These are phyloP conservation scores for Blastomyces gilchristii DNA, from an alignment of 2,329 filamentous ascomycete species.

Conservation along the genomic window DNA sequence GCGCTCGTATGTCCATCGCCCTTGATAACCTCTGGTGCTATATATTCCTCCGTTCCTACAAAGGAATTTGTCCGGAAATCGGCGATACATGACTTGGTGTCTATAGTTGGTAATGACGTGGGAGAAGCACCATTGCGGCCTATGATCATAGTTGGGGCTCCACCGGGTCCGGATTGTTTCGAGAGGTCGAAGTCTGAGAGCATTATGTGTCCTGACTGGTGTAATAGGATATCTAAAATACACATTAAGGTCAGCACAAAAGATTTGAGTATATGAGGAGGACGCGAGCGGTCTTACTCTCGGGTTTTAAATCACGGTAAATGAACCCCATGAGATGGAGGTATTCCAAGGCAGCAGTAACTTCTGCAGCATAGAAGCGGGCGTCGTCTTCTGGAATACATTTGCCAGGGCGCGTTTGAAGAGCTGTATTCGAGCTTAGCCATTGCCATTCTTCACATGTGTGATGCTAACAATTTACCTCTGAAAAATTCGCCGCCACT, in stretches of 20 bases:
- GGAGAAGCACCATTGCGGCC: constrained; percentile 79
- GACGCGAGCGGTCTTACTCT: constrained; percentile 55
- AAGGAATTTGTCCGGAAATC: constrained; percentile 98
- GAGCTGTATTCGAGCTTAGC: constrained; percentile 40
- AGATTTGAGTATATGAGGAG: neutral
- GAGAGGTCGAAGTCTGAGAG: constrained; percentile 97
- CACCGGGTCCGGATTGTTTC: constrained; percentile 92
- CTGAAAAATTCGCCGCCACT: constrained; percentile 98
- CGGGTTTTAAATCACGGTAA: constrained; percentile 93
- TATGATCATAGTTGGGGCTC: constrained; percentile 95
- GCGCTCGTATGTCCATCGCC: constrained; percentile 96
- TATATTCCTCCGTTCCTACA: constrained; percentile 97
- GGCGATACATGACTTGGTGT: constrained; percentile 95
- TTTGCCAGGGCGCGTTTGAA: constrained; percentile 94
- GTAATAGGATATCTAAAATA: constrained; percentile 73
- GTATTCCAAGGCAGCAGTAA: constrained; percentile 92
- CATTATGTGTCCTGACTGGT: constrained; percentile 99
- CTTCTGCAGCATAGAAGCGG: constrained; percentile 93
- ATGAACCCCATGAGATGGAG: constrained; percentile 99
- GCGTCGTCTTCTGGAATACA: constrained; percentile 96
- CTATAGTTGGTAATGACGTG: constrained; percentile 85
- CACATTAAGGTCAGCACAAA: neutral
- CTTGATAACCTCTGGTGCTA: constrained; percentile 97
- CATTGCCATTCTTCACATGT: constrained; percentile 7
- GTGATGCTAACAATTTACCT: constrained; percentile 28